These are phyloP conservation scores for Penicillium rolfsii DNA, from an alignment of 2,329 filamentous ascomycete species.

Conservation along the genomic window DNA sequence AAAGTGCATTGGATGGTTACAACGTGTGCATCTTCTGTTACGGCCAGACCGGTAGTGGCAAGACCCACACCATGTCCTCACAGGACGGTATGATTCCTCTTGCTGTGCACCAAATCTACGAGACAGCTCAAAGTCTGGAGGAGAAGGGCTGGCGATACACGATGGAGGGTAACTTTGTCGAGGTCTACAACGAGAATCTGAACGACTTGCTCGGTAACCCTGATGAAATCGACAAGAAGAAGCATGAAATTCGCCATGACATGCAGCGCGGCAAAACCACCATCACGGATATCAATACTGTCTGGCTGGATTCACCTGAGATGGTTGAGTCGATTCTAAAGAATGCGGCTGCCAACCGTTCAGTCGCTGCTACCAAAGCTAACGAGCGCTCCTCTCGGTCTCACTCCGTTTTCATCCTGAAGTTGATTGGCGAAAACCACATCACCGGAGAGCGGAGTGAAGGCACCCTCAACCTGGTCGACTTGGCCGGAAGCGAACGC, in stretches of 20 bases:
- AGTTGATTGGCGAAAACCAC: conserved; percentile 66
- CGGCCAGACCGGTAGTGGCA: conserved; percentile 94
- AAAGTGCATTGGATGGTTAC: conserved; percentile 94
- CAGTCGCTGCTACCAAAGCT: conserved; percentile 93
- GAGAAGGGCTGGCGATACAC: conserved; percentile 93
- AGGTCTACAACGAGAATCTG: conserved; percentile 97
- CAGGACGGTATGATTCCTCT: conserved; percentile 92
- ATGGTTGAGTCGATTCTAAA: conserved; percentile 79
- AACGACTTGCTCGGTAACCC: conserved; percentile 81
- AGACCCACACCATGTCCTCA: conserved; percentile 95
- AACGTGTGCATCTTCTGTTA: conserved; percentile 99
- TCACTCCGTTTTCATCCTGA: conserved; percentile 93
- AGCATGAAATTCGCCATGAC: conserved; percentile 88
- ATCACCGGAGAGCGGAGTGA: conserved; percentile 83
- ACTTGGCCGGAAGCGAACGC: conserved; percentile 90
- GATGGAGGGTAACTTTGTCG: conserved; percentile 93
- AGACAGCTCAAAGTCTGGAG: conserved; percentile 77
- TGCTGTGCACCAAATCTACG: conserved; percentile 91
- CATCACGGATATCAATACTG: conserved; percentile 77
- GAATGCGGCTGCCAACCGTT: conserved; percentile 81
- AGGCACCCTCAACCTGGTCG: conserved; percentile 92
- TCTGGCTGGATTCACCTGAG: conserved; percentile 75
- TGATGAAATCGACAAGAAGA: conserved; percentile 74
- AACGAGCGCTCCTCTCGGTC: conserved; percentile 94
- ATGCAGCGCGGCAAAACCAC: conserved; percentile 77